Percentiles rank a stretch among this genome's conserved stretches.
Conservation (phyloP, 345 rosid species). For the Salix exigua region DNA sequence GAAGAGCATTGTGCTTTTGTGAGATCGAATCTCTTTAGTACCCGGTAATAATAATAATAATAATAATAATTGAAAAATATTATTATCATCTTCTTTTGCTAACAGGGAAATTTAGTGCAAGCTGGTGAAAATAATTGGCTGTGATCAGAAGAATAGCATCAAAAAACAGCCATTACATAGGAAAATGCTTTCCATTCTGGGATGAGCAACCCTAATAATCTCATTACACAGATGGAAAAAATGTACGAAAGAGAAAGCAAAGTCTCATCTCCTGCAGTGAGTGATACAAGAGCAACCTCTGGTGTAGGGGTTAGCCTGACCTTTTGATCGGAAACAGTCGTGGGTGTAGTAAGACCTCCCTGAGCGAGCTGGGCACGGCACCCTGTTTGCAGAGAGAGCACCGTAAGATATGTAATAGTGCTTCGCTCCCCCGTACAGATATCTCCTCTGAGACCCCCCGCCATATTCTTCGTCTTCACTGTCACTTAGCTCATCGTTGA, state of each 20-base stretch:
- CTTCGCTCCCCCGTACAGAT: neutral
- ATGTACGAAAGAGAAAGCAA: neutral
- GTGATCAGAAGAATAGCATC: too few species aligned
- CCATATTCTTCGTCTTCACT: neutral
- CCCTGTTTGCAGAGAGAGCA: constrained; percentile 26
- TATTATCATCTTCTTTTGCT: too few species aligned
- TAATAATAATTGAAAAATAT: too few species aligned
- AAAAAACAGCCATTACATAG: too few species aligned
- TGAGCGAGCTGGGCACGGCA: constrained; percentile 27
- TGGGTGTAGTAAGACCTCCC: constrained; percentile 28
- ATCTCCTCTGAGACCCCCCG: constrained; percentile 5
- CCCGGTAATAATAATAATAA: too few species aligned
- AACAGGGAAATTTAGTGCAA: too few species aligned
- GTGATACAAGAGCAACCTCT: constrained; percentile 29
- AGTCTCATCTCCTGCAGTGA: constrained; percentile 15
- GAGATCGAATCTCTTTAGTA: too few species aligned
- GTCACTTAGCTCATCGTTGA: constrained; percentile 5
- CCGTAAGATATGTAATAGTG: constrained; percentile 24
- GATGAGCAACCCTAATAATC: too few species aligned
- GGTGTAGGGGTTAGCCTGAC: constrained; percentile 20
- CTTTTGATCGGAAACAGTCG: constrained; percentile 14
- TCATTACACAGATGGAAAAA: neutral
- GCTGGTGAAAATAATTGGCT: too few species aligned
- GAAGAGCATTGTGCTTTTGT: too few species aligned
- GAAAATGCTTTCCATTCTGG: too few species aligned